Evolutionary conservation across 2,329 filamentous ascomycete genomes (phyloP).

Genomic region (Fusarium succisae): DNA sequence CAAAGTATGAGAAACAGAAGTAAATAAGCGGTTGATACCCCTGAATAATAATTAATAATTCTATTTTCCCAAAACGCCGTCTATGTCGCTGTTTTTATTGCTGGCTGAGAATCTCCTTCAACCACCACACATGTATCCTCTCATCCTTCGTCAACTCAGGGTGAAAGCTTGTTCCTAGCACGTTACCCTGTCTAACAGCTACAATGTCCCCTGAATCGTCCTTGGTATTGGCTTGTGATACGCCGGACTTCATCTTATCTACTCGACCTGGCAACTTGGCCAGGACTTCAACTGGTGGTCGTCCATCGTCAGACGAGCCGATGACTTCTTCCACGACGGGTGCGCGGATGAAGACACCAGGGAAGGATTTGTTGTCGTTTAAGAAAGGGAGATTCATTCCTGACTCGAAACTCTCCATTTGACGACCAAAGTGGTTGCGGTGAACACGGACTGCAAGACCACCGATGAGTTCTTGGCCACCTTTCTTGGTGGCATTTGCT

Average conservation of each 20-base stretch:
- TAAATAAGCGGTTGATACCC: slow-evolving; percentile 9
- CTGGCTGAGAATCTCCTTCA: slow-evolving; percentile 67
- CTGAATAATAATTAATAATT: slow-evolving; percentile 12
- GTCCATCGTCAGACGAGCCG: slow-evolving; percentile 40
- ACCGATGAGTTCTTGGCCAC: slow-evolving; percentile 92
- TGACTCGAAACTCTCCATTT: slow-evolving; percentile 90
- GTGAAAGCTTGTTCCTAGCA: slow-evolving; percentile 95
- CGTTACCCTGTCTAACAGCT: slow-evolving; percentile 88
- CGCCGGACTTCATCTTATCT: slow-evolving; percentile 49
- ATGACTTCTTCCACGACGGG: slow-evolving; percentile 90
- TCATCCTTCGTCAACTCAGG: slow-evolving; percentile 90
- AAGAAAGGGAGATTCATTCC: slow-evolving; percentile 79
- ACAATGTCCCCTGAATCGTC: slow-evolving; percentile 78
- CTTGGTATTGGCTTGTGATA: slow-evolving; percentile 50
- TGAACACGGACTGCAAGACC: slow-evolving; percentile 91
- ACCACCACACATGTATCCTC: slow-evolving; percentile 94
- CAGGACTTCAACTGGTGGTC: slow-evolving; percentile 58
- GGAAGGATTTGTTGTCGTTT: slow-evolving; percentile 61
- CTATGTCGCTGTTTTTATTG: slow-evolving; percentile 15
- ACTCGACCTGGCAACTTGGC: slow-evolving; percentile 58
- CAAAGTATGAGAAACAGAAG: slow-evolving; percentile 9
- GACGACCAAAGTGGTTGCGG: slow-evolving; percentile 93
- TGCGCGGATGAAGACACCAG: slow-evolving; percentile 91
- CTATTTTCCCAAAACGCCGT: slow-evolving; percentile 18
- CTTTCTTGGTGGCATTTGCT: slow-evolving; percentile 87